These are phyloP conservation scores for Hippophae rhamnoides DNA, from an alignment of 306 rosid species.

Conservation along the genomic window DNA sequence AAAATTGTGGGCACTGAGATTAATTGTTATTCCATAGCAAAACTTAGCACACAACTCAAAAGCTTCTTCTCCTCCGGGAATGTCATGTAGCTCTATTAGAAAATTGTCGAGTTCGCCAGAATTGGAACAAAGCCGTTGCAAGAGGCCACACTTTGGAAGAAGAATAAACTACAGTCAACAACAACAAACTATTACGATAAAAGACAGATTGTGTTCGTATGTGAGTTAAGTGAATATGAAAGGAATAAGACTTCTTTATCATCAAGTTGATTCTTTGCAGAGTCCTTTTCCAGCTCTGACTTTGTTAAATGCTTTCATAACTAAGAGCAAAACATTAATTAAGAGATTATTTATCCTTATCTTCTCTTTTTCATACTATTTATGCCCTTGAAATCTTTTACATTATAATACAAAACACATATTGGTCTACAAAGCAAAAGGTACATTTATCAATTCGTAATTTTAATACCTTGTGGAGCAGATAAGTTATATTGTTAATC, in stretches of 20 bases:
- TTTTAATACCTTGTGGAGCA: constrained; percentile 66
- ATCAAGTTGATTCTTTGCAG: too few relatives aligned
- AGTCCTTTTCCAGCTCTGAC: too few relatives aligned
- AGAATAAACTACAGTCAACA: constrained; percentile 66
- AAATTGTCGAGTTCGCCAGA: constrained; percentile 37
- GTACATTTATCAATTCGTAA: too few relatives aligned
- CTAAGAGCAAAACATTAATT: too few relatives aligned
- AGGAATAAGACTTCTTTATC: too few relatives aligned
- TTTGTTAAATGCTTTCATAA: too few relatives aligned
- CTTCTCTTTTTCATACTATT: too few relatives aligned
- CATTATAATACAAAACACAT: too few relatives aligned
- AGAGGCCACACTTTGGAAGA: constrained; percentile 64
- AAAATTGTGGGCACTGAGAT: constrained; percentile 80
- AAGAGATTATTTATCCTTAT: too few relatives aligned
- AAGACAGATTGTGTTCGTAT: not conserved
- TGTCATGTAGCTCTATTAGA: constrained; percentile 64
- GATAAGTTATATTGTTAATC: constrained; percentile 51
- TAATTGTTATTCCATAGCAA: constrained; percentile 79
- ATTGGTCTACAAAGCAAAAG: too few relatives aligned
- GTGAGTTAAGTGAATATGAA: too few relatives aligned
- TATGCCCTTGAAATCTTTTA: too few relatives aligned
- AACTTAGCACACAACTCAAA: constrained; percentile 86
- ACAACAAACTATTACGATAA: constrained; percentile 19
- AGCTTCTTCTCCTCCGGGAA: constrained; percentile 79
- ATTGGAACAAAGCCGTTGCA: constrained; percentile 62